A percentile compares a stretch with the other conserved stretches of the same genome.
Evolutionary conservation across 306 rosid genomes (phyloP).

Genomic region (Cicer pinnatifidum): DNA sequence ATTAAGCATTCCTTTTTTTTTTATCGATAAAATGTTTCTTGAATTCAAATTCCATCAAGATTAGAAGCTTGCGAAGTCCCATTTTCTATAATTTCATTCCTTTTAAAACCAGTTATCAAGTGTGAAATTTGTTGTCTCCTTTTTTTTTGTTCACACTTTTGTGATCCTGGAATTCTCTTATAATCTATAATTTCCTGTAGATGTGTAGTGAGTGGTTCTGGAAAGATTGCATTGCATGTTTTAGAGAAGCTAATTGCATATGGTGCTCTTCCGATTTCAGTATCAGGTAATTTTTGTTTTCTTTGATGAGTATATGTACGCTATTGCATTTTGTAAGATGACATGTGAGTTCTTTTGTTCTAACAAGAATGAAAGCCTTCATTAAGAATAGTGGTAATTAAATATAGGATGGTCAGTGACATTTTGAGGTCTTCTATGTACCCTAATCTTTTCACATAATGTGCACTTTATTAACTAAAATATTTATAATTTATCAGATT

Average conservation of each 20-base stretch:
- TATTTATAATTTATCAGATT: constrained; percentile 64
- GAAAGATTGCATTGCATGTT: constrained; percentile 99
- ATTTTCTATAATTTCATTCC: not conserved
- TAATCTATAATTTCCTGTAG: constrained; percentile 54
- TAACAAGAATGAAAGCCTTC: constrained; percentile 5
- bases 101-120: constrained; percentile 27
- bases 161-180: constrained; percentile 39
- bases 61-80: constrained; percentile 14
- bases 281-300: constrained; percentile 69
- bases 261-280: constrained; percentile 92
- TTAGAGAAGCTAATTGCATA: constrained; percentile 95
- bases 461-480: constrained; percentile 35
- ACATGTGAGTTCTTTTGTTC: constrained; percentile 21
- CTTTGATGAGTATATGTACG: constrained; percentile 25
- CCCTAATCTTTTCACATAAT: constrained; percentile 31
- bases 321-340: constrained; percentile 42
- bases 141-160: constrained; percentile 32
- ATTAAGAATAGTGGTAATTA: not conserved
- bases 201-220: constrained; percentile 93
- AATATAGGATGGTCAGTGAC: constrained; percentile 13
- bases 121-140: constrained; percentile 36
- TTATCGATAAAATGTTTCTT: constrained; percentile 16
- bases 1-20: constrained; percentile 16
- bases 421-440: constrained; percentile 25
- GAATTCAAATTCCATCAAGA: constrained; percentile 6